Percentiles rank a stretch among this genome's conserved stretches.
Evolutionary conservation across 352 stramenopile genomes (phyloP).

Genomic region (Aphanomyces cochlioides): DNA sequence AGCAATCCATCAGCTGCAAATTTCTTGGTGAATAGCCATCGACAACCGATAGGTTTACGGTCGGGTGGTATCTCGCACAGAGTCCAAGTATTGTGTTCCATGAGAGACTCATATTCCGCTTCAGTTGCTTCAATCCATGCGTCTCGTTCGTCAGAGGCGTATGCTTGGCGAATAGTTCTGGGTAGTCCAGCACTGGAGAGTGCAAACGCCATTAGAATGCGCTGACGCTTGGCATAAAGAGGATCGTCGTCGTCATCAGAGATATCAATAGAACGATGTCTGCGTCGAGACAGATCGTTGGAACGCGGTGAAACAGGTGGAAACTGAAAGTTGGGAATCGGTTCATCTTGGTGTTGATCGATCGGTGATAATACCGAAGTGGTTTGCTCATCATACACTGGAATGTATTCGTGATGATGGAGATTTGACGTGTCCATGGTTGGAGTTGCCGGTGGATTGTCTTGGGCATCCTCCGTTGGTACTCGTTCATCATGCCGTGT

Average conservation of each 20-base stretch:
- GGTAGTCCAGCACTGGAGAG: conserved; percentile 3
- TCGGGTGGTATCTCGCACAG: conserved; percentile 13
- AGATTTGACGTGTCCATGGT: too few relatives aligned
- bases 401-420: too few relatives aligned
- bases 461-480: too few relatives aligned
- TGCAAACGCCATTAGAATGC: background rate
- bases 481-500: too few relatives aligned
- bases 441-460: too few relatives aligned
- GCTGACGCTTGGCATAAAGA: background rate
- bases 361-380: too few relatives aligned
- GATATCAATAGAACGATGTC: background rate
- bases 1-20: conserved; percentile 7
- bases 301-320: background rate
- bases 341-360: background rate
- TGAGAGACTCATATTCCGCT: conserved; percentile 14
- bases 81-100: conserved; percentile 19
- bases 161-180: conserved; percentile 4
- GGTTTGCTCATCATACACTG: too few relatives aligned
- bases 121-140: background rate
- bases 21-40: conserved; percentile 29
- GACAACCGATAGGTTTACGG: conserved; percentile 25
- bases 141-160: conserved; percentile 22
- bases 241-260: background rate
- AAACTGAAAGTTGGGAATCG: background rate
- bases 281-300: background rate